These are phyloP conservation scores for Pseudogymnoascus destructans DNA, from an alignment of 2,329 filamentous ascomycete genomes.

Conservation along the genomic window DNA sequence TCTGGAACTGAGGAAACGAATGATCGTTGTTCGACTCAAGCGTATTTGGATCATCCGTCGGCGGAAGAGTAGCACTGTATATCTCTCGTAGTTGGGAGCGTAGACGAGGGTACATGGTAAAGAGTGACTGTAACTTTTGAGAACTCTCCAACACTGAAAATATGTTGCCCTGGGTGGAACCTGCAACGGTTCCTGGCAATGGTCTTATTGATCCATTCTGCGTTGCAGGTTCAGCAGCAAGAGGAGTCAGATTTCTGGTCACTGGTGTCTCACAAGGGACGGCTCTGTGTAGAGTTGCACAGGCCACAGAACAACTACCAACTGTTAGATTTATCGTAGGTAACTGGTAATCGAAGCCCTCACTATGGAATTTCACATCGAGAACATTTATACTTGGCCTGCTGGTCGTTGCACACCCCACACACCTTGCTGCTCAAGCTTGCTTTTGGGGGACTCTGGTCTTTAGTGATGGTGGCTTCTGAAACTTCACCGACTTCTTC, in stretches of 20 bases:
- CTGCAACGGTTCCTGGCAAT: conserved; percentile 19
- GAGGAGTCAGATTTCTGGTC: conserved; percentile 15
- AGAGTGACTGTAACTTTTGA: conserved; percentile 37
- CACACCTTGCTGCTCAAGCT: conserved; percentile 32
- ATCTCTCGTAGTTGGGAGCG: conserved; percentile 36
- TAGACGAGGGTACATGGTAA: conserved; percentile 40
- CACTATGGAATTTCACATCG: conserved; percentile 46
- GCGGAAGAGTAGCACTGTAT: conserved; percentile 37
- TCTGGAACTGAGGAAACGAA: not conserved
- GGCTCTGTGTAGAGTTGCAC: conserved; percentile 38
- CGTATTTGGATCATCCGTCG: conserved; percentile 17
- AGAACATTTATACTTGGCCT: conserved; percentile 51
- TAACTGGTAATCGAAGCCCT: conserved; percentile 21
- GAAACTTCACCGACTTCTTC: not conserved
- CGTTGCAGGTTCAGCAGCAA: conserved; percentile 1
- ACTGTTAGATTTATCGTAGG: conserved; percentile 9
- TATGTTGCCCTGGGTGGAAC: conserved; percentile 28
- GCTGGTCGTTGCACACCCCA: conserved; percentile 37
- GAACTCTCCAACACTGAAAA: conserved; percentile 40
- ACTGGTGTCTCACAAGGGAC: conserved; percentile 16
- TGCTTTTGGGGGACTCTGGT: conserved; percentile 6
- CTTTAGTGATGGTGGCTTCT: conserved; percentile 1
- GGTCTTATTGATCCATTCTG: conserved; percentile 6
- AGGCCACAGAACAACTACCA: conserved; percentile 44
- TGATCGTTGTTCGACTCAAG: conserved; percentile 11